Evolutionary conservation across 805 yeast genomes (phyloP).

Genomic region (Barnettozyma sp.): DNA sequence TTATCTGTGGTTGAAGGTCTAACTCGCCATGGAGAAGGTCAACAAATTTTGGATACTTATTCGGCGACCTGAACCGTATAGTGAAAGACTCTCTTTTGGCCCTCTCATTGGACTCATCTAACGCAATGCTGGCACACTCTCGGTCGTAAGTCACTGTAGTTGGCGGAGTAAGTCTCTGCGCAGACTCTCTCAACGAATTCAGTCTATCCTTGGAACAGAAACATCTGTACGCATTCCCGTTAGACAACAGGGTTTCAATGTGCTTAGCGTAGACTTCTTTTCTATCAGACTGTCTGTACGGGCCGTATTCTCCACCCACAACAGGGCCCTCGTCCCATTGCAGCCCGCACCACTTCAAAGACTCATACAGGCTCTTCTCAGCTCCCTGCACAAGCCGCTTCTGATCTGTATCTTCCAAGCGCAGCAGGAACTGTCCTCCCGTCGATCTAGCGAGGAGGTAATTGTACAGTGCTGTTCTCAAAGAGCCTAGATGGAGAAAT

Average conservation of each 20-base stretch:
- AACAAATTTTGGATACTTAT: slow-evolving; percentile 51
- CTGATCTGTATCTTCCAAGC: slow-evolving; percentile 93
- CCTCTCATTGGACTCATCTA: slow-evolving; percentile 36
- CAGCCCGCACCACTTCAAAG: slow-evolving; percentile 73
- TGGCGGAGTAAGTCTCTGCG: slow-evolving; percentile 72
- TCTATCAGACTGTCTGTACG: slow-evolving; percentile 83
- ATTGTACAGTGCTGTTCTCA: slow-evolving; percentile 90
- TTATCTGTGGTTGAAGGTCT: slow-evolving; percentile 73
- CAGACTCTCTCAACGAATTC: slow-evolving; percentile 59
- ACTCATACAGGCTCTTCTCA: slow-evolving; percentile 68
- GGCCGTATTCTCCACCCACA: slow-evolving; percentile 42
- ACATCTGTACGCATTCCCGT: slow-evolving; percentile 80
- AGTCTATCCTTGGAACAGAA: slow-evolving; percentile 79
- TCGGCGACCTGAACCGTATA: slow-evolving; percentile 74
- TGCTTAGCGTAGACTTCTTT: slow-evolving; percentile 56
- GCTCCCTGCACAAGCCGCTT: slow-evolving; percentile 75
- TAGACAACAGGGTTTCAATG: slow-evolving; percentile 46
- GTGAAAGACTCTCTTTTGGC: slow-evolving; percentile 37
- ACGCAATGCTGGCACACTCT: slow-evolving; percentile 48
- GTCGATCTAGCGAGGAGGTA: slow-evolving; percentile 74
- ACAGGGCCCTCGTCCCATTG: slow-evolving; percentile 77
- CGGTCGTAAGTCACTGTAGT: slow-evolving; percentile 91
- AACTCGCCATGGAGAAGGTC: slow-evolving; percentile 78
- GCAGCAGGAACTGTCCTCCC: slow-evolving; percentile 69
- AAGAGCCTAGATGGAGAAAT: slow-evolving; percentile 83